Evolutionary conservation across 2,329 filamentous ascomycete species (phyloP).

Genomic region (Myriosclerotinia scirpicola): DNA sequence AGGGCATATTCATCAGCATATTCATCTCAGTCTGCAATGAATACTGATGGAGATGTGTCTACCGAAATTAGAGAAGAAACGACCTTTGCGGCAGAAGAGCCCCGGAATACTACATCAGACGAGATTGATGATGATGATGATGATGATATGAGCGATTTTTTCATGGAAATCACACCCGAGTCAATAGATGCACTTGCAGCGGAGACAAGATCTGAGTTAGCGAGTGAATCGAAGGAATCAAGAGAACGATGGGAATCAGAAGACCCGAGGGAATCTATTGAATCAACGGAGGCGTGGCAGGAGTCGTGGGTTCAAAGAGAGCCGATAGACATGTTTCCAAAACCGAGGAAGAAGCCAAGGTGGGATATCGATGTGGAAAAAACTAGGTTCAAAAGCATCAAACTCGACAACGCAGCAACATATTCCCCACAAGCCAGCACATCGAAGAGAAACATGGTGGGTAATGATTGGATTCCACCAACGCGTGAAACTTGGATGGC

Average conservation of each 20-base stretch:
- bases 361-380: slow-evolving; percentile 9
- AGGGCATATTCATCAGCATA: slow-evolving; percentile 10
- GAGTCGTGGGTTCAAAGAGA: slow-evolving; percentile 2
- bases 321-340: slow-evolving; percentile 9
- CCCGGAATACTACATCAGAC: background rate
- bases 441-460: slow-evolving; percentile 10
- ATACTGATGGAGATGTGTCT: background rate
- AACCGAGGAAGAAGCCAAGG: slow-evolving; percentile 10
- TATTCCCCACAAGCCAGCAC: slow-evolving; percentile 21
- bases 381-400: slow-evolving; percentile 16
- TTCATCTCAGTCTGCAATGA: background rate
- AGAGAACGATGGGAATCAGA: slow-evolving; percentile 4
- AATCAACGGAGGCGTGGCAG: background rate
- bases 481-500: slow-evolving; percentile 63
- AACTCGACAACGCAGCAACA: slow-evolving; percentile 22
- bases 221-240: background rate
- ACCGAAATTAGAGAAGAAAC: background rate
- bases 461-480: slow-evolving; percentile 28
- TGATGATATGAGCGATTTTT: slow-evolving; percentile 14
- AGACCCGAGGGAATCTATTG: background rate
- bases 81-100: background rate
- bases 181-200: slow-evolving; percentile 41
- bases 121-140: background rate
- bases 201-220: slow-evolving; percentile 24
- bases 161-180: slow-evolving; percentile 43